phyloP scores from a whole-genome alignment of 805 yeast species.

The Zygoascus bituminiphila region DNA sequence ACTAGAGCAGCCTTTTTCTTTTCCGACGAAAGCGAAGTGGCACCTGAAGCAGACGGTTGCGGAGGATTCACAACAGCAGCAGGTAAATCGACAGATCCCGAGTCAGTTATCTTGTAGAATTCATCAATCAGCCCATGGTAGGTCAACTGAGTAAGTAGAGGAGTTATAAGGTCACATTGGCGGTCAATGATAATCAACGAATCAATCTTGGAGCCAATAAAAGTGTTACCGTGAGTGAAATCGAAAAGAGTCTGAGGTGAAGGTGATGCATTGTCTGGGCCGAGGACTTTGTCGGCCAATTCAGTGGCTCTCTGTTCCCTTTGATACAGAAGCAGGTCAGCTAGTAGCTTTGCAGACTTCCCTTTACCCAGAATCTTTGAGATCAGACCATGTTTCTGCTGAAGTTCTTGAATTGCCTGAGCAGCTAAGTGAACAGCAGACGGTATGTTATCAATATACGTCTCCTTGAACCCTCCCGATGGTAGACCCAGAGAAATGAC shows the following conservation, averaged over 20 bases:
- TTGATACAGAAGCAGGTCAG: conserved; percentile 31
- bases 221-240: conserved; percentile 23
- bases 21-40: conserved; percentile 4
- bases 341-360: conserved; percentile 41
- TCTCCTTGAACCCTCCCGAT: conserved; percentile 32
- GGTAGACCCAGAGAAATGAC: conserved; percentile 37
- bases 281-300: conserved; percentile 11
- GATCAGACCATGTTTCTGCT: conserved; percentile 35
- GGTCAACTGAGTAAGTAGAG: conserved; percentile 66
- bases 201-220: conserved; percentile 29
- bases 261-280: not conserved
- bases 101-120: conserved; percentile 38
- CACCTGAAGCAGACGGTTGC: not conserved
- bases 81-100: conserved; percentile 30
- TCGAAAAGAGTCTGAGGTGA: conserved; percentile 15
- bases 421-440: conserved; percentile 43
- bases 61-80: conserved; percentile 16
- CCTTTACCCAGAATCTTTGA: conserved; percentile 59
- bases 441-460: conserved; percentile 39
- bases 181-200: conserved; percentile 78
- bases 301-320: conserved; percentile 27
- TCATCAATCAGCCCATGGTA: conserved; percentile 81
- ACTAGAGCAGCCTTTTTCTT: conserved; percentile 21
- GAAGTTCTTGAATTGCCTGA: conserved; percentile 40
- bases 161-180: conserved; percentile 62